Conservation (phyloP, 78 protist genomes). For the Carpediemonas membranifera region DNA sequence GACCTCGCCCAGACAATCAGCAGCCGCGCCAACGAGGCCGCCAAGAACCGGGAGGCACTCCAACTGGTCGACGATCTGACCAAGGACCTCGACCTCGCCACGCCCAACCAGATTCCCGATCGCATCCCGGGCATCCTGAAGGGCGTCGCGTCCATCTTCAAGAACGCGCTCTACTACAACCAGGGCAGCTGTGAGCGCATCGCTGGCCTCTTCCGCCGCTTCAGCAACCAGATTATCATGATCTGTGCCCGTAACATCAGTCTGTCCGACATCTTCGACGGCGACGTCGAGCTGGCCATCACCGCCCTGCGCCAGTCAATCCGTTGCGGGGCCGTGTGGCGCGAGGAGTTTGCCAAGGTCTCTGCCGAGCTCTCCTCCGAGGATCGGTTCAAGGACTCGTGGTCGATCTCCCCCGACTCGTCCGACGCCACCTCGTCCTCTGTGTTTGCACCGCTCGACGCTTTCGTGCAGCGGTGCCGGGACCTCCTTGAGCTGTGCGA, state of each 20-base stretch:
- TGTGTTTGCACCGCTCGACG: constrained; percentile 67
- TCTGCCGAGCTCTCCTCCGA: neutral
- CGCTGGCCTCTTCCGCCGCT: constrained; percentile 41
- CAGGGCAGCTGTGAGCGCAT: constrained; percentile 44
- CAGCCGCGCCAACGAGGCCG: constrained; percentile 38
- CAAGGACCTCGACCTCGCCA: constrained; percentile 18
- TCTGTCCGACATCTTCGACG: constrained; percentile 52
- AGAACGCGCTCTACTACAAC: too few species aligned
- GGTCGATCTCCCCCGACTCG: neutral
- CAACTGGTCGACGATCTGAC: constrained; percentile 45
- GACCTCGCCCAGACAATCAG: constrained; percentile 26
- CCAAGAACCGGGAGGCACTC: constrained; percentile 48
- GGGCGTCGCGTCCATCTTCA: too few species aligned
- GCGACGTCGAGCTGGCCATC: constrained; percentile 23
- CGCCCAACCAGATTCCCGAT: neutral
- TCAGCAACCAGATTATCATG: constrained; percentile 51
- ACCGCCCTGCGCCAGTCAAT: neutral
- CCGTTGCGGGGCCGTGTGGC: neutral
- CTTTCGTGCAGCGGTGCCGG: constrained; percentile 70
- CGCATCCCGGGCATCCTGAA: too few species aligned
- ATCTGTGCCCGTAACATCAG: constrained; percentile 46
- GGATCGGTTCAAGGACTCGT: neutral
- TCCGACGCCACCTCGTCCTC: constrained; percentile 32
- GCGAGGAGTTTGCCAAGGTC: neutral
- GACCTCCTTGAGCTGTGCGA: constrained; percentile 66